phyloP scores from a whole-genome alignment of 331 rosid species.

The Malus hybrid region DNA sequence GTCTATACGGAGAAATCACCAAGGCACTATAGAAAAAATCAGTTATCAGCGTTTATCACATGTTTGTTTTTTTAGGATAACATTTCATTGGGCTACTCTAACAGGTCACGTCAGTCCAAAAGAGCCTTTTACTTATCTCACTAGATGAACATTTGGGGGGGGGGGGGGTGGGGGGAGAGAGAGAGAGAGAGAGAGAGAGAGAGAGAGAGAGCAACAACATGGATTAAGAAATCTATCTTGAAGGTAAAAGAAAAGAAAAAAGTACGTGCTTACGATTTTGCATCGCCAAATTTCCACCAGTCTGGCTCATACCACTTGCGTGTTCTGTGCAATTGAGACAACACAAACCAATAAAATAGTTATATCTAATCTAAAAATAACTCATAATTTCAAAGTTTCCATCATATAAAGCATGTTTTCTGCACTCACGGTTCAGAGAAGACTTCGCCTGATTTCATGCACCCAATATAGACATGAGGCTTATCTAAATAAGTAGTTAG shows the following conservation, averaged over 20 bases:
- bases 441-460: slow-evolving; percentile 85
- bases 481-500: slow-evolving; percentile 48
- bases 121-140: too few relatives aligned
- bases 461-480: slow-evolving; percentile 67
- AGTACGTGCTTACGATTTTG: slow-evolving; percentile 44
- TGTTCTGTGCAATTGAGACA: slow-evolving; percentile 39
- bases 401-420: slow-evolving; percentile 7
- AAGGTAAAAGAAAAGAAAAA: not conserved
- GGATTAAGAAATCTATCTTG: not conserved
- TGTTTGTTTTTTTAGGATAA: too few relatives aligned
- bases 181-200: not conserved
- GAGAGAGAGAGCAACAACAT: not conserved
- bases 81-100: too few relatives aligned
- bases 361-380: not conserved
- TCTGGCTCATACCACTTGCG: slow-evolving; percentile 79
- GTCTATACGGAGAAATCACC: too few relatives aligned
- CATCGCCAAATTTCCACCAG: slow-evolving; percentile 88
- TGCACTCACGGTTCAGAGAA: slow-evolving; percentile 56
- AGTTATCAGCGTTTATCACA: too few relatives aligned
- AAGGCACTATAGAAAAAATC: too few relatives aligned
- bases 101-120: too few relatives aligned
- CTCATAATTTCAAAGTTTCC: not conserved
- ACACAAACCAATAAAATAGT: not conserved
- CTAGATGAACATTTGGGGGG: too few relatives aligned
- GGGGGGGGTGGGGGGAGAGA: not conserved